Conservation (phyloP, 164 flowering plant genomes). For the Magnolia officinalis region DNA sequence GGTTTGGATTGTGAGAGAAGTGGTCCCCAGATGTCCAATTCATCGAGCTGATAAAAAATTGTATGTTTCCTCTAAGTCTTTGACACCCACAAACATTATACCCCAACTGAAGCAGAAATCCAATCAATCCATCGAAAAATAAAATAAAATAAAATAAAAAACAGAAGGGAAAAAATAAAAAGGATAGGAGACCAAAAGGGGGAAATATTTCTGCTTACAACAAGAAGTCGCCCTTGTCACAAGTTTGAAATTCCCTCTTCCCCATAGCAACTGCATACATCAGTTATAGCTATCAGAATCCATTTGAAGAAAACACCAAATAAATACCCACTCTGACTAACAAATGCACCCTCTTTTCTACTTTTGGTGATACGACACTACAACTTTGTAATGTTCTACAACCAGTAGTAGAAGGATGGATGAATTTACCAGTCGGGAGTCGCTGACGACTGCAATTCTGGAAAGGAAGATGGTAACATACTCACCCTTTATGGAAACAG, state of each 20-base stretch:
- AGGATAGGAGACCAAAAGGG: neutral
- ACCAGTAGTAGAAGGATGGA: neutral
- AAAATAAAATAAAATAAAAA: neutral
- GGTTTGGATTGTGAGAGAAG: neutral
- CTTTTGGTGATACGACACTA: neutral
- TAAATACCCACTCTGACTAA: neutral
- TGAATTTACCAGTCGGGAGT: neutral
- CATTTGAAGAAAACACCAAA: neutral
- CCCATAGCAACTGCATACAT: conserved; percentile 72
- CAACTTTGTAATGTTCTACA: neutral
- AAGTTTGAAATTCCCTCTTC: conserved; percentile 48
- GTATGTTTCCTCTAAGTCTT: no score
- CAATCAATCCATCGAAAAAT: neutral
- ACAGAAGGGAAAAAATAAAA: neutral
- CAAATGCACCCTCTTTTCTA: neutral
- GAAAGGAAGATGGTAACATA: neutral
- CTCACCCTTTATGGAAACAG: conserved; percentile 49
- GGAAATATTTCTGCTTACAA: conserved; percentile 44
- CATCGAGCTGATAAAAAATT: no score
- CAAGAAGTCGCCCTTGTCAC: conserved; percentile 59
- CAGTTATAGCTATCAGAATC: neutral
- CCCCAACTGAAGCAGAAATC: neutral
- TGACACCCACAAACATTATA: neutral
- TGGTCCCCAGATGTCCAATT: neutral
- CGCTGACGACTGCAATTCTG: neutral